Base-by-base conservation (phyloP, 805 yeast species). In the Kazachstania kunashirensis region DNA sequence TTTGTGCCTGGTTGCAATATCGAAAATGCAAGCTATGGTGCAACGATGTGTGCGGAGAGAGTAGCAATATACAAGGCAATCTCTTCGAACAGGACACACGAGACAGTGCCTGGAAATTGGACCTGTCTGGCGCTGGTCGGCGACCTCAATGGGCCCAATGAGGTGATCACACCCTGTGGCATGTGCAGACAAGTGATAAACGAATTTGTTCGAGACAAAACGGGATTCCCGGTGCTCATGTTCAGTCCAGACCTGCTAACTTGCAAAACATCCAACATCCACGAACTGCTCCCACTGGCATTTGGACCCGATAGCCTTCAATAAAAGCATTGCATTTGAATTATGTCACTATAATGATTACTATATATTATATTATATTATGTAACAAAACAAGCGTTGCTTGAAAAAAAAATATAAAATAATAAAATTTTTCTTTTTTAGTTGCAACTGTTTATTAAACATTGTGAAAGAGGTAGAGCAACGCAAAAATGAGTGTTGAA, bases 21-120 rank as follows among this genome's bases (percentile, higher is more conserved):
- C 19, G 98, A 89, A 55, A 92, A 89, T 55, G 97, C 96, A 3
- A 76, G 92, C 33, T 88, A 83, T 52, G 94, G 84, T 1, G 88
- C 75, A 2, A 69, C 77, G 1, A 72, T 80, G 17, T 82, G 94
- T 55, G 94, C 94, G 0, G 94, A 82, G 50, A 62, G 86, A 28
- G 69, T 80, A 1, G 77, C 89, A 0, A 65, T 79, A 2, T 67
- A 70, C 10, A 68, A 70, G 29, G 80, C 83, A 0, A 68, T 76
- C 6, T 66, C 67, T 6, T 7, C 11, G 13, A 23, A 8, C 15
- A 6, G 3, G n/a, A 5, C 5, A 4, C 16, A 6, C n/a, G 34
- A 7, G 12, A 27, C 33, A 2, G 31, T 11, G 6, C 16, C 37
- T 16, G 20, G 24, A 13, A 24, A 27, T 13, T 30, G 38, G 38